A percentile compares a stretch with the other conserved stretches of the same genome.
Evolutionary conservation across 371 early-diverging fungal species (phyloP).

Genomic region (Dinochytrium kinnereticum): DNA sequence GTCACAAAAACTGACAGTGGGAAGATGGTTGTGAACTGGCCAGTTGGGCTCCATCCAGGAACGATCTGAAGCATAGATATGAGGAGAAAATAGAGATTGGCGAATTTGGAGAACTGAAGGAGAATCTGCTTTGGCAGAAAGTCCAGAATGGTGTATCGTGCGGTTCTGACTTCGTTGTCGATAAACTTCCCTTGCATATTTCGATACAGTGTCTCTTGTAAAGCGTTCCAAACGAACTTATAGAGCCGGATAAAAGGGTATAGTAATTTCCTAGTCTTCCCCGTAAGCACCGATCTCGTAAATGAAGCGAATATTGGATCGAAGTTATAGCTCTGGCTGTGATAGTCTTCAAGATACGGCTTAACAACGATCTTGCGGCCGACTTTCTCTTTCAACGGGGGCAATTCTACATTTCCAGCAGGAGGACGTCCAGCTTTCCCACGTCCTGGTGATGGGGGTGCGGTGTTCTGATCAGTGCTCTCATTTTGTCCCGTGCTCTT

Average conservation of each 20-base stretch:
- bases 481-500: too few relatives aligned
- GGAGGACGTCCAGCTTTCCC: too few relatives aligned
- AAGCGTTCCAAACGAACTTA: not conserved
- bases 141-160: conserved; percentile 82
- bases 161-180: conserved; percentile 75
- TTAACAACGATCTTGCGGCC: conserved; percentile 9
- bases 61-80: conserved; percentile 79
- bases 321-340: conserved; percentile 6
- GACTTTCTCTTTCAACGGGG: not conserved
- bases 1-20: conserved; percentile 34
- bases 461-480: too few relatives aligned
- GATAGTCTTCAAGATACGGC: not conserved
- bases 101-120: conserved; percentile 89
- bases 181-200: conserved; percentile 30
- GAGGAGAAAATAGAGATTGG: conserved; percentile 91
- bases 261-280: not conserved
- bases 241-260: not conserved
- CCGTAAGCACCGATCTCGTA: not conserved
- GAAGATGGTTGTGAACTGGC: conserved; percentile 37
- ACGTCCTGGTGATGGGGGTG: too few relatives aligned
- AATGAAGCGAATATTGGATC: not conserved
- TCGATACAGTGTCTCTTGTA: not conserved
- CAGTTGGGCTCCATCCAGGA: conserved; percentile 40
- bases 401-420: not conserved
- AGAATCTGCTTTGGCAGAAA: conserved; percentile 95